Evolutionary conservation across 345 rosid genomes (phyloP).

Genomic region (Sisymbrium altissimum): DNA sequence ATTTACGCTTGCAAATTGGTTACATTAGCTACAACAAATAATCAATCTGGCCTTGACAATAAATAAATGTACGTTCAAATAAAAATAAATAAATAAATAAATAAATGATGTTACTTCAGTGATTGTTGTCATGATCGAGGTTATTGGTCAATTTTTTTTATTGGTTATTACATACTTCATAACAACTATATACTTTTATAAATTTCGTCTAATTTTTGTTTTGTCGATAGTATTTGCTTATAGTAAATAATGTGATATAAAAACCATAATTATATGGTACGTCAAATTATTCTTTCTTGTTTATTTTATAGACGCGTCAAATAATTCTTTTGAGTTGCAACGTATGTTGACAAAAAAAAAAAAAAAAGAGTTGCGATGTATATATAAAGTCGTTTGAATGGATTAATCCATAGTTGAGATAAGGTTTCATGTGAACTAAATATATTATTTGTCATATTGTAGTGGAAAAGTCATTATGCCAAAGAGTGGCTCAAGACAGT

Average conservation of each 20-base stretch:
- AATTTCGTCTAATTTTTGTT: not conserved
- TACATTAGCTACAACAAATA: not conserved
- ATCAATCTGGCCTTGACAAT: not conserved
- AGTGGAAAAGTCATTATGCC: conserved; percentile 35
- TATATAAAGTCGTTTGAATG: not conserved
- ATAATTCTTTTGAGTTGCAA: not conserved
- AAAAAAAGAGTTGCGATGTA: too few relatives aligned
- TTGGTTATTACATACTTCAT: too few relatives aligned
- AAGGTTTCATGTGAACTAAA: not conserved
- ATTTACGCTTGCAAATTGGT: not conserved
- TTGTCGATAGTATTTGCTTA: not conserved
- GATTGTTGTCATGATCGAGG: not conserved
- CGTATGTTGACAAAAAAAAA: too few relatives aligned
- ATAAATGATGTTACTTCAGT: not conserved
- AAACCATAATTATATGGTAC: not conserved
- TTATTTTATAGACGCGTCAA: too few relatives aligned
- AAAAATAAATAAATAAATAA: too few relatives aligned
- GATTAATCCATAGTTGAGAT: conserved; percentile 1
- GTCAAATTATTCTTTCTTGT: not conserved
- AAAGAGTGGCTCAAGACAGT: conserved; percentile 41
- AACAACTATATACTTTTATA: too few relatives aligned
- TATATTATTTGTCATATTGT: conserved; percentile 19
- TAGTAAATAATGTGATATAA: not conserved
- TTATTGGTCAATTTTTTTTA: too few relatives aligned
- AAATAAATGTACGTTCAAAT: too few relatives aligned